Conservation (phyloP, 768 basidiomycete species). For the Chalciporus sphaerocephalus region DNA sequence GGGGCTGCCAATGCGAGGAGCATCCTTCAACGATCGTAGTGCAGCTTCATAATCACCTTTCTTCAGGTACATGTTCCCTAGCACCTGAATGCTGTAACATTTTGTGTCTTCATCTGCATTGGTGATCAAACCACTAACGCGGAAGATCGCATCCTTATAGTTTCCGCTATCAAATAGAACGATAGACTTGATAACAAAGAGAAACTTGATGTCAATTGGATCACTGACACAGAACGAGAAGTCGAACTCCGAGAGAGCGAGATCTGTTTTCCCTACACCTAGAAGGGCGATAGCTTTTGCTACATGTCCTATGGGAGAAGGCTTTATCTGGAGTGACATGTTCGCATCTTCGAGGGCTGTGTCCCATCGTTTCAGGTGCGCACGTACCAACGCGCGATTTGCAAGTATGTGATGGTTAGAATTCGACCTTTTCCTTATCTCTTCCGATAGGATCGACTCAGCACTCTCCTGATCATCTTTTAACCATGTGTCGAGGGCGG, state of each 20-base stretch:
- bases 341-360: neutral
- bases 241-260: slow-evolving; percentile 1
- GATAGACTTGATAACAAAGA: slow-evolving; percentile 3
- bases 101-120: neutral
- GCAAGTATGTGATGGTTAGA: neutral
- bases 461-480: neutral
- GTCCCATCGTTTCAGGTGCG: neutral
- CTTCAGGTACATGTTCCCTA: slow-evolving; percentile 2
- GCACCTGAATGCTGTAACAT: slow-evolving; percentile 1
- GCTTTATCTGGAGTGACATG: slow-evolving; percentile 1
- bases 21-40: neutral
- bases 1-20: neutral
- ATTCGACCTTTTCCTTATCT: neutral
- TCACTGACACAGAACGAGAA: slow-evolving; percentile 1
- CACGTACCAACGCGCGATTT: slow-evolving; percentile 3
- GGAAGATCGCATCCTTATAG: neutral
- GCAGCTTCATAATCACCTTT: slow-evolving; percentile 2
- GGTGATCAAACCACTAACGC: neutral
- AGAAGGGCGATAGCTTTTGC: slow-evolving; percentile 5
- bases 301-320: slow-evolving; percentile 1
- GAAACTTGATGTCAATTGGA: neutral
- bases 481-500: neutral
- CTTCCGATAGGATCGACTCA: neutral
- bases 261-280: neutral
- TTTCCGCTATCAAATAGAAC: neutral